Evolutionary conservation across 2,329 filamentous ascomycete genomes (phyloP), one percentile per base, ranked within the genome.

Genomic region (Calycina marina): DNA sequence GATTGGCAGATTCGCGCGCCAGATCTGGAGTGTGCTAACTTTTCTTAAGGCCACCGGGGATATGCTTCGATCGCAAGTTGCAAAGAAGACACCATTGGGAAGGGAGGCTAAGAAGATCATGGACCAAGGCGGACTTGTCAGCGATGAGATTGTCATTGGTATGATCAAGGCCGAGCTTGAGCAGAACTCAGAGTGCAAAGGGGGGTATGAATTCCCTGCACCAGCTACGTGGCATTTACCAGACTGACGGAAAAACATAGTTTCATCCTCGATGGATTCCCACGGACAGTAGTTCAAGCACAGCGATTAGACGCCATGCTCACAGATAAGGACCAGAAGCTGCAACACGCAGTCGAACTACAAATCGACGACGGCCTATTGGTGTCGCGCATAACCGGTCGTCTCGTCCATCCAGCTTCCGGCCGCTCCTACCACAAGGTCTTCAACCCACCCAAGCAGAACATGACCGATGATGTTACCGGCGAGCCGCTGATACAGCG

Each of bases 61-160:
- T 62, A 98, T 98, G 90, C 73, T 98, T 54, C 85, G 90, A 54
- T 93, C 86, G 47, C 90, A 98, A 62, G 90, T 98, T 55, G 81
- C 88, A 45, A 92, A 93, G 65, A 94, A 96, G 76, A 98, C 90
- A 36, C 62, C 81, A 38, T 75, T 98, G 44, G 90, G 90, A 49
- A 74, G 81, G 55, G 85, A 94, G 67, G 90, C 90, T 46, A 98
- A 98, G 77, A 96, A 96, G 76, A 98, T 98, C 60, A 98, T 98
- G 90, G 90, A 98, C 56, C 80, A 88, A 57, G 90, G 90, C 50
- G 88, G 88, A 48, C 75, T 98, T 38, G 90, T 98, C 57, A 93
- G 85, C 59, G 90, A 98, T 60, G 88, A 96, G 56, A 98, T 98
- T 56, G 88, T 98, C 72, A 82, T 98, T 59, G 85, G 88, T 61